Base-by-base conservation (phyloP, 2,329 filamentous ascomycete genomes). In the Pseudonectria buxi region DNA sequence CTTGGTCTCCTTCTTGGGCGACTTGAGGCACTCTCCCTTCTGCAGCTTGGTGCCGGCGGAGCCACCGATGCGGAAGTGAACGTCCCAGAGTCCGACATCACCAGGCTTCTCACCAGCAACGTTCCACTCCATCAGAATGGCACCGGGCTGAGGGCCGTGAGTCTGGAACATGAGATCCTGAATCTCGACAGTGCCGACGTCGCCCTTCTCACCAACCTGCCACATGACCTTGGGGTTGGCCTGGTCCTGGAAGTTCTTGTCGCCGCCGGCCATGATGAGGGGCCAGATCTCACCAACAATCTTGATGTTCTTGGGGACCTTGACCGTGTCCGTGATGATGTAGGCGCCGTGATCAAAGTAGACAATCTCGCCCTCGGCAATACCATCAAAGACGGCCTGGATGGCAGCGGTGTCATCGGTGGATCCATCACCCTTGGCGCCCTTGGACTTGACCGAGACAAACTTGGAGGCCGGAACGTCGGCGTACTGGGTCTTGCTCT, bases 231-330 rank as follows among this genome's bases (percentile, higher is more conserved):
- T 76, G 27, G 88, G 89, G 56, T 88, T 86, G 46, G 68, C 63
- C 59, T 81, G 70, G 58, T 95, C 79, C 44, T 71, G 65, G 69
- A 95, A 96, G 45, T 74, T 71, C 24, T 63, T 71, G 52, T 65
- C 56, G 35, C 89, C 89, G 33, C 80, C 76, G 16, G 86, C 89
- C 72, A 95, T 83, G 59, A 96, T 83, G 43, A 94, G 66, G 3
- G 90, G 83, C 86, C 86, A 95, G 56, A 94, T 80, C 64, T 95
- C 88, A 51, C 90, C 90, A 7, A 85, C 86, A 56, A 96, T 89
- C 64, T 81, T 84, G 66, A 90, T 79, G 54, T 87, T 76, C 68
- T 83, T 83, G 38, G 84, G 84, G 7, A 89, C 71, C 47, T 75
- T 73, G 57, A 89, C 65, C 1, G 84, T 89, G 48, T 76, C 69